A percentile compares a stretch with the other conserved stretches of the same genome.
phyloP scores from a whole-genome alignment of 2,329 filamentous ascomycete species.

The Nothophoma quercina region DNA sequence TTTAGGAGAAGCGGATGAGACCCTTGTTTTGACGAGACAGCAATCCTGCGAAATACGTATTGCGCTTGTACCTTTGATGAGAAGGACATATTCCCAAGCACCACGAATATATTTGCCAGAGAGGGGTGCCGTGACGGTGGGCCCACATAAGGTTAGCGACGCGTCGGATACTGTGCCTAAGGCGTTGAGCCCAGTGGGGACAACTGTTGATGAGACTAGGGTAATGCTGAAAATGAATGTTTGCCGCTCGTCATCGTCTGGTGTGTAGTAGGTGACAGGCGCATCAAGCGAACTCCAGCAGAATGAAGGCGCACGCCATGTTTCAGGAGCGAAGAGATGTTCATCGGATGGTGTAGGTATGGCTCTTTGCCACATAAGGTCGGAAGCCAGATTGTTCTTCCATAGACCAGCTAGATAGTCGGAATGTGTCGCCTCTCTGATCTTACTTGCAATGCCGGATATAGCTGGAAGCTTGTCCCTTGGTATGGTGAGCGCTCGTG shows the following conservation, averaged over 20 bases:
- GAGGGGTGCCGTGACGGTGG: conserved; percentile 27
- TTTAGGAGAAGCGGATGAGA: conserved; percentile 4
- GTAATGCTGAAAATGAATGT: conserved; percentile 24
- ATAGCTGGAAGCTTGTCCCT: conserved; percentile 44
- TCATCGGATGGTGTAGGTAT: conserved; percentile 5
- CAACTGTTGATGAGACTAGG: conserved; percentile 24
- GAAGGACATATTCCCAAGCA: conserved; percentile 33
- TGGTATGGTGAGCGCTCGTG: conserved; percentile 36
- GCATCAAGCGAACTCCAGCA: conserved; percentile 44
- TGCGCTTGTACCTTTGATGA: conserved; percentile 36
- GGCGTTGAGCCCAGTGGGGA: conserved; percentile 34
- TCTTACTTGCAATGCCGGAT: conserved; percentile 45
- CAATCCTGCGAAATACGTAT: conserved; percentile 41
- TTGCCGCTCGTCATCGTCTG: conserved; percentile 33
- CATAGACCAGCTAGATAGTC: conserved; percentile 46
- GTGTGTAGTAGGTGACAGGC: conserved; percentile 31
- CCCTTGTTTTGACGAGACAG: conserved; percentile 27
- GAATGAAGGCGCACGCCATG: conserved; percentile 42
- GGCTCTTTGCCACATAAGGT: conserved; percentile 39
- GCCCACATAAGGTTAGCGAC: conserved; percentile 33
- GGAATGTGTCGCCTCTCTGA: conserved; percentile 38
- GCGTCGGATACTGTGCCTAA: conserved; percentile 37
- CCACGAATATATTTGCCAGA: conserved; percentile 21
- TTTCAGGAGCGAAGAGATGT: conserved; percentile 23
- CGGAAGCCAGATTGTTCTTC: conserved; percentile 40